Base-by-base conservation (phyloP, 2,329 filamentous ascomycete genomes). In the Ophiosphaerella herpotricha region DNA sequence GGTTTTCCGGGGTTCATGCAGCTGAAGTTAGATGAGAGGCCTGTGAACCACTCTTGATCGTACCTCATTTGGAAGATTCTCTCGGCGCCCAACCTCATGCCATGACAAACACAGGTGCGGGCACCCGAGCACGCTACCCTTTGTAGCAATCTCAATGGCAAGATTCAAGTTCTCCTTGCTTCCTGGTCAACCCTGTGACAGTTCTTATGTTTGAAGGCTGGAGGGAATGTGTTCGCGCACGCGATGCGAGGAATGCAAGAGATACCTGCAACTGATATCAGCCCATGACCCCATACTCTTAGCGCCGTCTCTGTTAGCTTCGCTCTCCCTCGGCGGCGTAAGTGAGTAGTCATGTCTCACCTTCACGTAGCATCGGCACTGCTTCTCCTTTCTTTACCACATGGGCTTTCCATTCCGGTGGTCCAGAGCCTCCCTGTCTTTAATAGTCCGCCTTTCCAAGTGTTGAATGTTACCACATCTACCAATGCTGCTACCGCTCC, bases 281-380 rank as follows among this genome's bases (percentile, higher is more conserved):
- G 46, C 29, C 34, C 29, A 29, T 41, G 35, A 29, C 13, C n/a
- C 41, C 26, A 42, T 45, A 43, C 39, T 35, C 24, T 21, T 24
- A 12, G 33, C 29, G 16, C 31, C 39, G 43, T 50, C 43, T 50
- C 45, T 53, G 39, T 14, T 50, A 29, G 43, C 52, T 55, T 39
- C 43, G 46, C 39, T 32, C 37, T 21, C 32, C 42, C 16, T 53
- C 47, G 38, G 44, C 52, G 47, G 55, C 43, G 52, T 53, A 52
- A 50, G 52, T 46, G 52, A 50, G 50, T 54, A 61, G 54, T 36
- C 11, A 61, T 61, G 58, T 53, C 56, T 52, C 52, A 47, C 45
- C 43, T 52, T 32, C 42, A 48, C 13, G 49, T 51, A 46, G 56
- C 54, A 11, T 46, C 50, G 3, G 52, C 46, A 50, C 57, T 61